phyloP scores from a whole-genome alignment of 352 stramenopile species.

The Globisporangium takayamanum region DNA sequence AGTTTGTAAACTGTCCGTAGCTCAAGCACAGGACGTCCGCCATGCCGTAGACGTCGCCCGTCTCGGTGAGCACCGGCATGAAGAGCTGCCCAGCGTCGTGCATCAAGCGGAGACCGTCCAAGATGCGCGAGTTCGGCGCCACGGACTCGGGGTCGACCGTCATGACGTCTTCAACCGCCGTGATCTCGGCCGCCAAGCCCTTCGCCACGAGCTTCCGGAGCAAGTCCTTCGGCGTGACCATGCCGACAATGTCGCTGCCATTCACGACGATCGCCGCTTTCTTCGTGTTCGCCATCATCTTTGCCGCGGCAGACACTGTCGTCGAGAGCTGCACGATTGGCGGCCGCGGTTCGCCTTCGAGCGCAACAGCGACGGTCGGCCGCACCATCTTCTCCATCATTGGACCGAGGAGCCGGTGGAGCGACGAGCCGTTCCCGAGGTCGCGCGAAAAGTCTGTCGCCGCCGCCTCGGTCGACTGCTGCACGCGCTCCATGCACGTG shows the following conservation, averaged over 20 bases:
- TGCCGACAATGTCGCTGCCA: conserved; percentile 65
- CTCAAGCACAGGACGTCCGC: conserved; percentile 83
- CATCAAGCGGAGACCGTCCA: conserved; percentile 81
- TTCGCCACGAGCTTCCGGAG: conserved; percentile 84
- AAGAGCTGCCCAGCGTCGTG: conserved; percentile 81
- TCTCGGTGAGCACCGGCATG: conserved; percentile 75
- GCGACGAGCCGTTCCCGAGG: conserved; percentile 52
- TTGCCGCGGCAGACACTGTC: conserved; percentile 60
- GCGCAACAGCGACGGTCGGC: conserved; percentile 69
- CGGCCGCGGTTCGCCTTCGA: conserved; percentile 77
- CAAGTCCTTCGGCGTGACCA: conserved; percentile 84
- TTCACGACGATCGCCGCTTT: conserved; percentile 82
- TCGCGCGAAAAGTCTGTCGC: conserved; percentile 79
- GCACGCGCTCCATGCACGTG: conserved; percentile 81
- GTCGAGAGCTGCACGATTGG: conserved; percentile 72
- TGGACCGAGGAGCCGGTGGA: conserved; percentile 68
- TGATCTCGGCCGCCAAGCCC: conserved; percentile 64
- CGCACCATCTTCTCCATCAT: conserved; percentile 90
- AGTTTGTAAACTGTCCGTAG: conserved; percentile 84
- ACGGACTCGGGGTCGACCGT: conserved; percentile 77
- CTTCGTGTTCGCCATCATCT: conserved; percentile 82
- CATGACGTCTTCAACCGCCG: conserved; percentile 81
- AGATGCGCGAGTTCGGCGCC: conserved; percentile 65
- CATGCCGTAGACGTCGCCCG: conserved; percentile 82
- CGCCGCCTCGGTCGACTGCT: conserved; percentile 75